These are phyloP conservation scores for Anthracocystis panici-leucophaei DNA, from an alignment of 1,284 basidiomycete species.

Conservation along the genomic window DNA sequence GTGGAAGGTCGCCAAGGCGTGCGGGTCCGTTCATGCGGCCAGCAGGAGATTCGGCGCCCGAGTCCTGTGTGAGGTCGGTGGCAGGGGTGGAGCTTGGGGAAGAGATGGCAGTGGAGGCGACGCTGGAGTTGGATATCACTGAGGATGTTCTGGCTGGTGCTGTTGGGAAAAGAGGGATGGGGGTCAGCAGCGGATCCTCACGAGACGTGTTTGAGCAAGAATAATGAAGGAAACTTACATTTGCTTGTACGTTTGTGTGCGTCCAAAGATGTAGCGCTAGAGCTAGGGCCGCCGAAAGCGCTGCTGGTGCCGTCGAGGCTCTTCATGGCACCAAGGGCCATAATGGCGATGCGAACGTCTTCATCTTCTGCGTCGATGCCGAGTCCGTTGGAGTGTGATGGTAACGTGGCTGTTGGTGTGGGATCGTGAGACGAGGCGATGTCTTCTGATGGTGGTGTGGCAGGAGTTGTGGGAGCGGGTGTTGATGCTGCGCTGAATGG, in stretches of 20 bases:
- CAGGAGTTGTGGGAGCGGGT: conserved; percentile 43
- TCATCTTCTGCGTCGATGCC: conserved; percentile 58
- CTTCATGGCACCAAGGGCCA: conserved; percentile 62
- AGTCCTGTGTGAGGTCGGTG: conserved; percentile 54
- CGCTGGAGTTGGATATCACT: conserved; percentile 53
- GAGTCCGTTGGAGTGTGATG: conserved; percentile 24
- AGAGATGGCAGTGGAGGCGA: conserved; percentile 57
- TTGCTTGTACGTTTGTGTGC: conserved; percentile 26
- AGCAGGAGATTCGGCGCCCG: conserved; percentile 42
- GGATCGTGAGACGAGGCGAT: conserved; percentile 33
- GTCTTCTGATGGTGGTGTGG: conserved; percentile 43
- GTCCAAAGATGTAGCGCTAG: conserved; percentile 27
- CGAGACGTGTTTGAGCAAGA: too few species aligned
- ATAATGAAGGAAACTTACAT: conserved; percentile 12
- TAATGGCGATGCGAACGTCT: conserved; percentile 62
- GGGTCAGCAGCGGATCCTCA: neutral
- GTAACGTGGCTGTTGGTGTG: neutral
- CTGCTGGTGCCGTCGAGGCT: conserved; percentile 50
- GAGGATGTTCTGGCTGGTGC: conserved; percentile 43
- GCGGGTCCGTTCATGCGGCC: conserved; percentile 31
- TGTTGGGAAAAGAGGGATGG: neutral
- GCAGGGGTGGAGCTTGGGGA: conserved; percentile 58
- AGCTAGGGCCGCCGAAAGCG: conserved; percentile 18
- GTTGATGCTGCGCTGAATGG: conserved; percentile 40
- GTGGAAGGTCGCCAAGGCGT: conserved; percentile 54